Evolutionary conservation across 768 basidiomycete genomes (phyloP).

Genomic region (Nidula microcarpa): DNA sequence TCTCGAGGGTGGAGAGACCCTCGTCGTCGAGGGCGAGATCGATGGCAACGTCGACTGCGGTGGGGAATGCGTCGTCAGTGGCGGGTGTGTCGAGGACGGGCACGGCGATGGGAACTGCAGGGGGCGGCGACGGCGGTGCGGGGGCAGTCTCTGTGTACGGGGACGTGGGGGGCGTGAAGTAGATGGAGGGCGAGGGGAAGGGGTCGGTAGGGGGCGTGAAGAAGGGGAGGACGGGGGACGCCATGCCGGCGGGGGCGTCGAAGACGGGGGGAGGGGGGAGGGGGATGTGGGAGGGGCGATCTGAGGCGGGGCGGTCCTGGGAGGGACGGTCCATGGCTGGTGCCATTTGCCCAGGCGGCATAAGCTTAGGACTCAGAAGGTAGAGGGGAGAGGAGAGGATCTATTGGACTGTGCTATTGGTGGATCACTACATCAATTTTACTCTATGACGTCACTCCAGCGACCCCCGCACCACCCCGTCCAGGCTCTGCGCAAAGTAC

Average conservation of each 20-base stretch:
- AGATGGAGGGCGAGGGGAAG: conserved; percentile 17
- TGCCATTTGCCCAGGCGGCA: conserved; percentile 22
- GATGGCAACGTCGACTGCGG: conserved; percentile 26
- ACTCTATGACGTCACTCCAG: conserved; percentile 13
- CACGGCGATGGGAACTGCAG: conserved; percentile 5
- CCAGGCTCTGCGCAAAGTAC: conserved; percentile 70
- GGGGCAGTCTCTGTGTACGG: conserved; percentile 12
- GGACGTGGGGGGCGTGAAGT: conserved; percentile 18
- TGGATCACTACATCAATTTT: not conserved
- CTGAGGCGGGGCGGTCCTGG: conserved; percentile 23
- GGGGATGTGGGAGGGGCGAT: conserved; percentile 41
- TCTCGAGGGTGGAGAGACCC: conserved; percentile 79
- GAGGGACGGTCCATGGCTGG: conserved; percentile 29
- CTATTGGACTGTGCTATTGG: too few species aligned
- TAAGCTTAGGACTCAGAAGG: conserved; percentile 25
- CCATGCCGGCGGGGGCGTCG: too few species aligned
- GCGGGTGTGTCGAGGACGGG: conserved; percentile 4
- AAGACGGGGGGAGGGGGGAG: conserved; percentile 41
- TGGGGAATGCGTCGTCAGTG: conserved; percentile 34
- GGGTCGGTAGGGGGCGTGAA: conserved; percentile 36
- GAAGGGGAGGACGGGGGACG: conserved; percentile 20
- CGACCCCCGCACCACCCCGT: conserved; percentile 51
- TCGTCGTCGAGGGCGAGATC: conserved; percentile 67
- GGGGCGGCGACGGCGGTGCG: conserved; percentile 17
- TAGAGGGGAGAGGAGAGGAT: conserved; percentile 33